Evolutionary conservation across 148 eudicot genomes (phyloP).

Genomic region (Chenopodium formosanum): DNA sequence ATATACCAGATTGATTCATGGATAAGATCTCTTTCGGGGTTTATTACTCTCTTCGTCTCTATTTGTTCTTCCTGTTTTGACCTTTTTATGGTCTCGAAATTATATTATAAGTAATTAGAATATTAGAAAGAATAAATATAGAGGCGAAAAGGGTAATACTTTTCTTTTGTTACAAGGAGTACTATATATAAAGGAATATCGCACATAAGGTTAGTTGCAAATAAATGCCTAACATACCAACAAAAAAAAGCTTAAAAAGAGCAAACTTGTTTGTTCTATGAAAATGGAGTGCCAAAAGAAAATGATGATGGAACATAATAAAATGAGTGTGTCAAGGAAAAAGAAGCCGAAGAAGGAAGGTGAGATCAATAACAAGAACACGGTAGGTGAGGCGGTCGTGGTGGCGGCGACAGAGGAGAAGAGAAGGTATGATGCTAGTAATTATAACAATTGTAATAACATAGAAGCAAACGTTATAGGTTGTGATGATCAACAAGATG

Average conservation of each 20-base stretch:
- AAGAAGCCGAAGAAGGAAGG: constrained; percentile 15
- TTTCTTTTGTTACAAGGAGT: too few relatives aligned
- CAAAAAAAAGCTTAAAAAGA: neutral
- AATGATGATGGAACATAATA: neutral
- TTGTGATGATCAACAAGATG: neutral
- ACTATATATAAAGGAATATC: neutral
- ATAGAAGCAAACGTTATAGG: neutral
- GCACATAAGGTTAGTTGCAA: too few relatives aligned
- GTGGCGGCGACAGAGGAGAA: constrained; percentile 22
- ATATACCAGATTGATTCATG: constrained; percentile 11
- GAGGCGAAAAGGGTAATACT: too few relatives aligned
- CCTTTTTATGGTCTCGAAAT: neutral
- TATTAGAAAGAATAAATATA: too few relatives aligned
- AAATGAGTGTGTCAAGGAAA: constrained; percentile 9
- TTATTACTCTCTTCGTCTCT: neutral
- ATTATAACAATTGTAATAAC: neutral
- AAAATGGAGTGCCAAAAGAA: constrained; percentile 4
- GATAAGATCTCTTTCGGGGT: neutral
- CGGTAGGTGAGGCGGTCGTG: neutral
- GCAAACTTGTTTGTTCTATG: neutral
- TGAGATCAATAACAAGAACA: neutral
- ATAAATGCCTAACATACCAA: neutral
- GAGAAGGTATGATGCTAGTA: neutral
- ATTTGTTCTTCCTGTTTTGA: neutral
- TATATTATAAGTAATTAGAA: too few relatives aligned